Evolutionary conservation across 352 stramenopile species (phyloP).

Genomic region (Globisporangium iwayamae): DNA sequence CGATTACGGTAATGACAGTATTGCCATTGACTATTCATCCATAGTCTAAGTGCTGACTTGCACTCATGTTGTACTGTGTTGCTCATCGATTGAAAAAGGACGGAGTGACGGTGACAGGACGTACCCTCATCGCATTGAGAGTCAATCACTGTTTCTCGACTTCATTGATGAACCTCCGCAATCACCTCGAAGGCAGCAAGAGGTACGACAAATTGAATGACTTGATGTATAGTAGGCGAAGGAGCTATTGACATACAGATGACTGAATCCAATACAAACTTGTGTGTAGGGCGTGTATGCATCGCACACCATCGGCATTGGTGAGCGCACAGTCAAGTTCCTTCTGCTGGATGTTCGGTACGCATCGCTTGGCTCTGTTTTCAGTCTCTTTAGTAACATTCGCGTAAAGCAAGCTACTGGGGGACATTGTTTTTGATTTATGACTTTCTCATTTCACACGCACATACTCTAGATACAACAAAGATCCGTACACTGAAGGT

Average conservation of each 20-base stretch:
- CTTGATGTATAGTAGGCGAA: too few species aligned
- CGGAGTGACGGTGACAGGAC: conserved; percentile 74
- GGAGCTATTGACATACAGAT: too few species aligned
- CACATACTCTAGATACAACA: conserved; percentile 51
- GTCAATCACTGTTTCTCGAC: conserved; percentile 78
- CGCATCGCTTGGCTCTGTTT: background rate
- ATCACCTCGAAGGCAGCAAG: conserved; percentile 64
- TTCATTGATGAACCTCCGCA: conserved; percentile 72
- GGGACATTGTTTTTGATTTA: background rate
- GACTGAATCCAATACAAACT: too few species aligned
- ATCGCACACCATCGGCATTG: conserved; percentile 60
- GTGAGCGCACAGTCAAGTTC: conserved; percentile 70
- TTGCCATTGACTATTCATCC: background rate
- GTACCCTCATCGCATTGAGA: conserved; percentile 64
- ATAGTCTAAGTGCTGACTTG: background rate
- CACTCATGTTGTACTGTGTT: background rate
- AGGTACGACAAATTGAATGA: conserved; percentile 24
- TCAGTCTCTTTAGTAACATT: background rate
- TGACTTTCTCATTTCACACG: background rate
- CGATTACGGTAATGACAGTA: conserved; percentile 62
- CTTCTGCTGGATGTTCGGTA: conserved; percentile 80
- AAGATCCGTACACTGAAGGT: conserved; percentile 55
- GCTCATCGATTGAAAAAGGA: background rate
- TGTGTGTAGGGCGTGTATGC: conserved; percentile 65
- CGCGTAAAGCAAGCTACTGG: background rate